Conservation (phyloP, 2,329 filamentous ascomycete species). For the Arachnomyces sp. region DNA sequence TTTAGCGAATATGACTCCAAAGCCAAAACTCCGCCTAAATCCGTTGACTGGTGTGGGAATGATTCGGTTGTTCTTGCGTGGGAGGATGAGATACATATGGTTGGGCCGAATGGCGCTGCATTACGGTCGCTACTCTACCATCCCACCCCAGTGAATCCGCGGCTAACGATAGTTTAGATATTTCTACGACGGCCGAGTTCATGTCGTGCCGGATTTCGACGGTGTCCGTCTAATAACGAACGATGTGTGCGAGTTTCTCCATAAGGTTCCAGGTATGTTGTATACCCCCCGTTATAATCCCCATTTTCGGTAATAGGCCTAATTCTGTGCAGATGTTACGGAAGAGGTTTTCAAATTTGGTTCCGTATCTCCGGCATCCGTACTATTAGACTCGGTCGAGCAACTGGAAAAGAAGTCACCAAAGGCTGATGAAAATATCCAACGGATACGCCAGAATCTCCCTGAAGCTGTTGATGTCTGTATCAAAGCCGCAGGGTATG, state of each 20-base stretch:
- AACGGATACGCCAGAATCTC: slow-evolving; percentile 78
- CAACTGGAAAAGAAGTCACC: slow-evolving; percentile 89
- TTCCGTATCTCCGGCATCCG: slow-evolving; percentile 80
- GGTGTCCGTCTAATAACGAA: slow-evolving; percentile 87
- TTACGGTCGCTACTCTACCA: slow-evolving; percentile 41
- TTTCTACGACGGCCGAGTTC: slow-evolving; percentile 86
- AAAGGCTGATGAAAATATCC: slow-evolving; percentile 96
- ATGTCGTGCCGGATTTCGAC: slow-evolving; percentile 79
- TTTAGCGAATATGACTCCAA: slow-evolving; percentile 86
- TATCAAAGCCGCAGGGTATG: slow-evolving; percentile 85
- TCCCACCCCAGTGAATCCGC: neutral
- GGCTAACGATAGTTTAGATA: slow-evolving; percentile 47
- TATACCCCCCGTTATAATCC: slow-evolving; percentile 3
- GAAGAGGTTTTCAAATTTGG: slow-evolving; percentile 85
- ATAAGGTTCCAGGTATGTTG: slow-evolving; percentile 65
- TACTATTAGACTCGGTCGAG: slow-evolving; percentile 86
- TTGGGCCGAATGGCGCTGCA: slow-evolving; percentile 73
- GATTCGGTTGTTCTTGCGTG: slow-evolving; percentile 89
- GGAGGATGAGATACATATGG: slow-evolving; percentile 94
- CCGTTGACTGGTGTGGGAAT: slow-evolving; percentile 93
- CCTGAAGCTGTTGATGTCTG: slow-evolving; percentile 92
- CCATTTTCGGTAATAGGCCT: neutral
- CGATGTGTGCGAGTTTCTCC: slow-evolving; percentile 94
- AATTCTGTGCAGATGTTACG: slow-evolving; percentile 51
- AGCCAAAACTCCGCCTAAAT: slow-evolving; percentile 75